Evolutionary conservation across 345 rosid genomes (phyloP).

Genomic region (Brassica rapa): DNA sequence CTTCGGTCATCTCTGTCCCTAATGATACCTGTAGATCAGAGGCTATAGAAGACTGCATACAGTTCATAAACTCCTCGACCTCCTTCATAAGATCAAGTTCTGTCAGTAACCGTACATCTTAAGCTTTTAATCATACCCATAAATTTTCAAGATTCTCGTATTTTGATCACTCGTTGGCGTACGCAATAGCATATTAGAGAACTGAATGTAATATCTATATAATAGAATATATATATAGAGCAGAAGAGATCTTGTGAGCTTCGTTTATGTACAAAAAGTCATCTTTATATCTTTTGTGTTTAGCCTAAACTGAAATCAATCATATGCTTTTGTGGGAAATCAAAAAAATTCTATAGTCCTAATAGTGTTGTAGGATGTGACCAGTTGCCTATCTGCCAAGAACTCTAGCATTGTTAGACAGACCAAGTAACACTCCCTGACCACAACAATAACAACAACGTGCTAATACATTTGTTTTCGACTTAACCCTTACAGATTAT

Average conservation of each 20-base stretch:
- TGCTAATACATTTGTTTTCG: background rate
- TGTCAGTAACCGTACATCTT: slow-evolving; percentile 31
- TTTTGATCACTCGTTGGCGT: slow-evolving; percentile 14
- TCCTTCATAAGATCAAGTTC: slow-evolving; percentile 57
- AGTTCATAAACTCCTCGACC: slow-evolving; percentile 72
- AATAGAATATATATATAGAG: background rate
- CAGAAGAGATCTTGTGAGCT: background rate
- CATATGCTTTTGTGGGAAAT: background rate
- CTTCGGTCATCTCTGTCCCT: slow-evolving; percentile 39
- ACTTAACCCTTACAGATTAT: slow-evolving; percentile 63
- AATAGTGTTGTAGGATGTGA: slow-evolving; percentile 86
- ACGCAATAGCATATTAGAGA: slow-evolving; percentile 12
- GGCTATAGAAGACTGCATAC: slow-evolving; percentile 80
- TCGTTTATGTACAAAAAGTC: slow-evolving; percentile 30
- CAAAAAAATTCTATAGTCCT: slow-evolving; percentile 14
- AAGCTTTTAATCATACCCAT: background rate
- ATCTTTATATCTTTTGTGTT: slow-evolving; percentile 25
- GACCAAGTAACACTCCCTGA: slow-evolving; percentile 88
- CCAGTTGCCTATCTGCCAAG: slow-evolving; percentile 94
- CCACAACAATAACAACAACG: background rate
- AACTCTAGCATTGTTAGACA: slow-evolving; percentile 91
- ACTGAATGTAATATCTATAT: background rate
- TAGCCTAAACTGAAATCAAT: slow-evolving; percentile 15
- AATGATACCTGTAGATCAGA: slow-evolving; percentile 60
- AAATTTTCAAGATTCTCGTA: background rate